Conservation (phyloP, 2,329 filamentous ascomycete species). For the Fusarium sarcochroum region DNA sequence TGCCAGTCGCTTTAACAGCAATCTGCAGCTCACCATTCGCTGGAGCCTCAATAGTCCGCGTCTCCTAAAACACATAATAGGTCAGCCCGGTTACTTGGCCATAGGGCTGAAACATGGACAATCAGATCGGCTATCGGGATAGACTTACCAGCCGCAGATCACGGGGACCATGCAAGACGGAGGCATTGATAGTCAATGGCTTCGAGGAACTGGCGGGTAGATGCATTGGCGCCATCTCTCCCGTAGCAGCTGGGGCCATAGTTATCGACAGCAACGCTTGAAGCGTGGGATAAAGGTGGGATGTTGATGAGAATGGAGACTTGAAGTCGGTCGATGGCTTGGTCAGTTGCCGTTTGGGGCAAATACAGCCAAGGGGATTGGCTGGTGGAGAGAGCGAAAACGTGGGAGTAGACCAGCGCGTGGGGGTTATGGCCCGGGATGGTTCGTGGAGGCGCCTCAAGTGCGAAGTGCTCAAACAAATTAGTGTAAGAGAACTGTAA, state of each 20-base stretch:
- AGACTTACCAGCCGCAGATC: constrained; percentile 70
- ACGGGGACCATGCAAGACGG: constrained; percentile 69
- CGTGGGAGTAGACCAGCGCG: constrained; percentile 47
- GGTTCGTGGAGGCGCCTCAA: constrained; percentile 43
- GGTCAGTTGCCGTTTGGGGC: constrained; percentile 53
- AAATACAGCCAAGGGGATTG: constrained; percentile 47
- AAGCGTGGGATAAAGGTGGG: constrained; percentile 75
- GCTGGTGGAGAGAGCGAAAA: constrained; percentile 41
- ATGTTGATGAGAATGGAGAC: constrained; percentile 47
- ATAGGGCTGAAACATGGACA: constrained; percentile 42
- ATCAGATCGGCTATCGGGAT: constrained; percentile 14
- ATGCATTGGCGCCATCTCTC: constrained; percentile 60
- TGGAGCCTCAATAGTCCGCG: constrained; percentile 63
- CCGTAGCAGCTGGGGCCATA: constrained; percentile 67
- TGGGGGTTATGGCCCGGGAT: constrained; percentile 48
- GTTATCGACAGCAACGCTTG: constrained; percentile 48
- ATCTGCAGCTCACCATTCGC: constrained; percentile 72
- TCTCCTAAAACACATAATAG: constrained; percentile 59
- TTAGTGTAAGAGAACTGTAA: constrained; percentile 32
- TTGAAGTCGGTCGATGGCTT: constrained; percentile 48
- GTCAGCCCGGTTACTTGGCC: constrained; percentile 35
- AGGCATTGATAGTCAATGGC: constrained; percentile 63
- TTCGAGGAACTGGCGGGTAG: constrained; percentile 59
- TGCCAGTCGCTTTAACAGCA: constrained; percentile 74
- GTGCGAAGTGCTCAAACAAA: constrained; percentile 40